Base-by-base conservation (phyloP, 2,329 filamentous ascomycete genomes). In the Byssoonygena ceratinophila region DNA sequence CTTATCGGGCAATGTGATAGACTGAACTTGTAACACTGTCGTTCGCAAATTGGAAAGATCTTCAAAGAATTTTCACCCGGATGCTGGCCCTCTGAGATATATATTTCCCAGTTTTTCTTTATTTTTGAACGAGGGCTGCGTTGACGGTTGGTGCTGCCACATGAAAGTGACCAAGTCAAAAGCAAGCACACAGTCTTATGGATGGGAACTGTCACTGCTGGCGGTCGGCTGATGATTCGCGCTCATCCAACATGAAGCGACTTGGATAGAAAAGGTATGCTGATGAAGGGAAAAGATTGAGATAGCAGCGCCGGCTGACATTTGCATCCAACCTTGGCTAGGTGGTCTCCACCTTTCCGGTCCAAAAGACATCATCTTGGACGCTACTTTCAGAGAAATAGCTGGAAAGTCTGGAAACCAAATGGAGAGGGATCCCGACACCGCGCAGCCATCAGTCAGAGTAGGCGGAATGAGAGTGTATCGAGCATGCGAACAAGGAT, bases 11-110 rank as follows among this genome's bases (percentile, higher is more conserved):
- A 32, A 41, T 41, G 22, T 32, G 37, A 50, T 50, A 36, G 16
- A 6, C 22, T 40, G 11, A 41, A 23, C 20, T n/a, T 31, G 46
- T 49, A 29, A 16, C 46, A 31, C 46, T 16, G 18, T 49, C 16
- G 32, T 32, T 25, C 32, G 47, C 3, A 8, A 34, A n/a, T 23
- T 50, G 47, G 16, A 16, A 43, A 34, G 36, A 50, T 50, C 47
- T 43, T 31, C 37, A 23, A 25, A 41, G 36, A 50, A 43, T 37
- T 43, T 31, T 25, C n/a, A 22, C 27, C 16, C 36, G 8, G 37
- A 23, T 43, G 29, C 25, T 23, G 47, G 18, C 9, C 29, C 27
- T 3, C 14, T 32, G 27, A 22, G 14, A 34, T 43, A n/a, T 50
- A 50, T 50, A 31, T 43, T 25, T 25, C 18, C 39, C 20, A 25